phyloP scores from a whole-genome alignment of 2,329 filamentous ascomycete genomes.

The Gnomoniopsis smithogilvyi region DNA sequence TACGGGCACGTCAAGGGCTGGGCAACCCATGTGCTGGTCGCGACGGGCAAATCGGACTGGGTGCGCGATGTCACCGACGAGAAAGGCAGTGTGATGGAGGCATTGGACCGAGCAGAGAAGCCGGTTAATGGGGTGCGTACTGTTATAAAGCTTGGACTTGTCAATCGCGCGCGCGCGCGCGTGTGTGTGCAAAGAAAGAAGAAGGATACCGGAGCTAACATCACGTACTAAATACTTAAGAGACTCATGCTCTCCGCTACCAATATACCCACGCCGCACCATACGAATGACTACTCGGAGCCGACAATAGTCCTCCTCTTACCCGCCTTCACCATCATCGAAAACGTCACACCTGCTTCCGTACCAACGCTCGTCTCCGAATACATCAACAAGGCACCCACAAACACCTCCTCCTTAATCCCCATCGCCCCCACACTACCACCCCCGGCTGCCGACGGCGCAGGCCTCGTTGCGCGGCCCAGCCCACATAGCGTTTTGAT shows the following conservation, averaged over 20 bases:
- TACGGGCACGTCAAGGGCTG: conserved; percentile 86
- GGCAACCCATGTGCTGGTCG: conserved; percentile 86
- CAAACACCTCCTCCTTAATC: conserved; percentile 63
- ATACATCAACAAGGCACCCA: conserved; percentile 70
- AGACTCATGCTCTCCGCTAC: conserved; percentile 88
- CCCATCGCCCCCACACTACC: conserved; percentile 35
- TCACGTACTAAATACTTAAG: conserved; percentile 48
- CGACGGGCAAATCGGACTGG: conserved; percentile 96
- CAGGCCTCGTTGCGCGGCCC: conserved; percentile 47
- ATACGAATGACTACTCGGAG: conserved; percentile 58
- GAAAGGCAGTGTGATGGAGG: conserved; percentile 80
- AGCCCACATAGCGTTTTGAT: conserved; percentile 85
- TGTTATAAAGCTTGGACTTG: background rate
- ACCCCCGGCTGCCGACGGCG: conserved; percentile 24
- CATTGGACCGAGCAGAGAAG: conserved; percentile 55
- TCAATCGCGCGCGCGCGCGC: too few species aligned
- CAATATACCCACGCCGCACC: conserved; percentile 78
- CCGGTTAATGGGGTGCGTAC: conserved; percentile 66
- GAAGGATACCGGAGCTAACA: background rate
- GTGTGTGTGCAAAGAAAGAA: too few species aligned
- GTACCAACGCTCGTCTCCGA: conserved; percentile 69
- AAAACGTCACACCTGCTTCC: conserved; percentile 75
- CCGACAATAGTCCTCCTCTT: conserved; percentile 81
- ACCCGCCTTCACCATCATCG: conserved; percentile 77
- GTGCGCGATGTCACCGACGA: conserved; percentile 85